Conservation (phyloP, 2,329 filamentous ascomycete species). For the Stenocarpella maydis region DNA sequence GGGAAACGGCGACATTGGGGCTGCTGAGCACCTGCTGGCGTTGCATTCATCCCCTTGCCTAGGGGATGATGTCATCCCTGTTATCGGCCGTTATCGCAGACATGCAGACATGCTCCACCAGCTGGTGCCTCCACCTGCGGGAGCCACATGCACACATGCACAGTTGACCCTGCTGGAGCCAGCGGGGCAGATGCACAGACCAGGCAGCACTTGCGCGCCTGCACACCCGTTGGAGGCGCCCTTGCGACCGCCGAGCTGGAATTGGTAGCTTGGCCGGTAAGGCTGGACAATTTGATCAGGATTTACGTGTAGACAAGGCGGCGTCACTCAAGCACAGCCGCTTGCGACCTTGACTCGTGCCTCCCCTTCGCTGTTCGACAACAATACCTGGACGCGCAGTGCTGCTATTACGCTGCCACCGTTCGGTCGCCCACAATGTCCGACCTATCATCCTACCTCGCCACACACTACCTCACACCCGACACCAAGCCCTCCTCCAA, state of each 20-base stretch:
- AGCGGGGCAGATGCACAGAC: constrained; percentile 3
- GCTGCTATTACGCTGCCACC: constrained; percentile 10
- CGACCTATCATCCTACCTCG: constrained; percentile 83
- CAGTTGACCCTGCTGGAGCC: too few relatives aligned
- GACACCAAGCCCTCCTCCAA: constrained; percentile 63
- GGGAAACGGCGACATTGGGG: not conserved
- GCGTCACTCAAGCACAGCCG: not conserved
- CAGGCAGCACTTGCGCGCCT: not conserved
- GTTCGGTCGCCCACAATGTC: constrained; percentile 51
- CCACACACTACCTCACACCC: constrained; percentile 82
- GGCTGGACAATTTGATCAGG: constrained; percentile 23
- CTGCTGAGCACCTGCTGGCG: not conserved
- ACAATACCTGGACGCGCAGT: not conserved
- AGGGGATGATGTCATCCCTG: not conserved
- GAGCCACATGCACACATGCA: too few relatives aligned
- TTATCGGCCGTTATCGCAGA: constrained; percentile 15
- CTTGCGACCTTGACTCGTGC: too few relatives aligned
- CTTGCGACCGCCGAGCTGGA: constrained; percentile 1
- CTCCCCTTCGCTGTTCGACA: not conserved
- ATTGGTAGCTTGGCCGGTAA: constrained; percentile 14
- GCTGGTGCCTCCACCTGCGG: too few relatives aligned
- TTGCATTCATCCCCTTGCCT: not conserved
- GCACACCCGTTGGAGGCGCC: too few relatives aligned
- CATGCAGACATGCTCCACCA: too few relatives aligned
- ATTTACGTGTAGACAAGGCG: not conserved